Evolutionary conservation across 176 grass and related monocot genomes (phyloP).

Genomic region (Carex littledalei): DNA sequence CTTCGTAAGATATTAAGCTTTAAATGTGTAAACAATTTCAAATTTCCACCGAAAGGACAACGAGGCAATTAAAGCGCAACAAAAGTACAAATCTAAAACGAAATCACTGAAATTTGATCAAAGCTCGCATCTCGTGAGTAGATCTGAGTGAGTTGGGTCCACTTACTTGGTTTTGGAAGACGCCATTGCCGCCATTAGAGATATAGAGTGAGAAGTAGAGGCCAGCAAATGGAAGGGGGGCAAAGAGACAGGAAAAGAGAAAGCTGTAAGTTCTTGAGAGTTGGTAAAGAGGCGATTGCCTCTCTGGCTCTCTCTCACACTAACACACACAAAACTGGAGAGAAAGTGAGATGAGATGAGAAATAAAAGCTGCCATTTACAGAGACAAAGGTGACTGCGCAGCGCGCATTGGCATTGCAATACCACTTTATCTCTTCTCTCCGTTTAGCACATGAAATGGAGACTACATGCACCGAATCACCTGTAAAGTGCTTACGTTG

Average conservation of each 20-base stretch:
- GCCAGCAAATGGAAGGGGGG: neutral
- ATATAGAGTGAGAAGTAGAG: neutral
- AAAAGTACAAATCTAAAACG: neutral
- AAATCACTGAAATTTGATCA: neutral
- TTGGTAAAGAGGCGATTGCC: neutral
- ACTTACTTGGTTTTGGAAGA: slow-evolving; percentile 34
- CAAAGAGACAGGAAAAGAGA: slow-evolving; percentile 29
- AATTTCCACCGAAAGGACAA: neutral
- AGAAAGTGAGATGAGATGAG: neutral
- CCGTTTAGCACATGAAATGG: neutral
- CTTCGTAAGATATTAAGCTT: neutral
- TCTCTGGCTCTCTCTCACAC: neutral
- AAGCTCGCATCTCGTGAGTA: neutral
- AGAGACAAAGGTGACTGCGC: neutral
- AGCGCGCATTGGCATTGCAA: neutral
- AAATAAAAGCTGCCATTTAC: slow-evolving; percentile 25
- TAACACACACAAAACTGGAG: neutral
- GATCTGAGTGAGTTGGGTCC: slow-evolving; percentile 24
- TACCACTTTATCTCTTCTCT: neutral
- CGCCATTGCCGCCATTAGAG: slow-evolving; percentile 24
- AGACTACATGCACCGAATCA: neutral
- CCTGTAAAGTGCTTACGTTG: neutral
- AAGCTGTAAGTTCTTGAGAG: neutral
- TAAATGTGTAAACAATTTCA: neutral
- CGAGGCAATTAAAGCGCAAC: neutral